Evolutionary conservation across 805 yeast genomes (phyloP), one percentile per base, ranked within the genome.

Genomic region (Candida maltosa): DNA sequence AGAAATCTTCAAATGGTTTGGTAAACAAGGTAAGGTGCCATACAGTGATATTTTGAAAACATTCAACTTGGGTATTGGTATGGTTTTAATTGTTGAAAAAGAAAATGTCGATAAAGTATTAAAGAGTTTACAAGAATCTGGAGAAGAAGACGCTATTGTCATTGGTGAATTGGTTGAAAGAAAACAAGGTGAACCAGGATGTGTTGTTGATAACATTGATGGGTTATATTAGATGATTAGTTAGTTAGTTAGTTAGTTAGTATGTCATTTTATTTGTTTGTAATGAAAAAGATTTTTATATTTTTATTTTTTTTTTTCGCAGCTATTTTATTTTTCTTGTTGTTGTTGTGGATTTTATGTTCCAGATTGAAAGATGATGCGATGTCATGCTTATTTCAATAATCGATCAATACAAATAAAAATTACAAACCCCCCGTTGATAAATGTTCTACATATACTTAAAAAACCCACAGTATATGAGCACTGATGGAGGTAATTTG

Each of bases 51-150:
- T 87, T 42, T 67, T 87, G 50, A 91, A 87, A 71, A 94, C 98
- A 8, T 77, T 93, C 59, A 93, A 93, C 63, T 73, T 91, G 73
- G 99, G 99, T 67, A 75, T 93, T 51, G 98, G 98, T 52, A 91
- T 91, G 97, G 88, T 87, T 26, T 76, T 84, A 25, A 83, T 91
- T 49, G 96, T 87, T 19, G 80, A 77, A 58, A 60, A 68, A 32
- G 80, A 73, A 44, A 77, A 85, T 34, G 96, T 76, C 16, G 76
- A 68, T 1, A 65, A 66, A 45, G 81, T 80, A 15, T 65, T 68
- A 29, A 54, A 62, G 32, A 62, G 75, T 42, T 70, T 91, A 39
- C 62, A 69, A 46, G 66, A 68, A 35, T 81, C 78, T 26, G 86
- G 88, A 28, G 96, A 93, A 27, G 26, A 21, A 67, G 75, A 67